Conservation (phyloP, 2,329 filamentous ascomycete genomes). For the Apiospora rasikravindrae region DNA sequence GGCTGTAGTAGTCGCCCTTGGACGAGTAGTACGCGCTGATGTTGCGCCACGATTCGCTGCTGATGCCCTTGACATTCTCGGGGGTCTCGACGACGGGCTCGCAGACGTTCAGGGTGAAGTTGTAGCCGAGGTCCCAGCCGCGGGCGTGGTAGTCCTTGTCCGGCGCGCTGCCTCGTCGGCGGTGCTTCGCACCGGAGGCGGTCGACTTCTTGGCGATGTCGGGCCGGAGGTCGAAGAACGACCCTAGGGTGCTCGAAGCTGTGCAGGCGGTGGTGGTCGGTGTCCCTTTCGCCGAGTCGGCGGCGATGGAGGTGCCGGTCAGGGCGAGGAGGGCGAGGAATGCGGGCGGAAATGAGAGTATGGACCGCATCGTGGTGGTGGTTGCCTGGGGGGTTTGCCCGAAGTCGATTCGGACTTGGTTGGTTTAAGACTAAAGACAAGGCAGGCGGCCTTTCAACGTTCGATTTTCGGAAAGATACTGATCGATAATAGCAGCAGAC, state of each 20-base stretch:
- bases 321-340: constrained; percentile 41
- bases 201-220: constrained; percentile 53
- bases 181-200: constrained; percentile 46
- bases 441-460: background rate
- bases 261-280: constrained; percentile 57
- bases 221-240: constrained; percentile 64
- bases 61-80: constrained; percentile 67
- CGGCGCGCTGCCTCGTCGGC: constrained; percentile 40
- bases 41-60: constrained; percentile 68
- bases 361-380: constrained; percentile 31
- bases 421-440: constrained; percentile 20
- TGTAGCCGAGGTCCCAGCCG: constrained; percentile 78
- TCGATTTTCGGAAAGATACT: background rate
- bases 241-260: constrained; percentile 59
- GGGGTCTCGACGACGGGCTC: constrained; percentile 73
- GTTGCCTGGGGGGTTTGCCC: constrained; percentile 5
- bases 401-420: constrained; percentile 17
- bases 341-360: constrained; percentile 30
- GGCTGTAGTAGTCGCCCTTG: constrained; percentile 71
- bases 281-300: constrained; percentile 45
- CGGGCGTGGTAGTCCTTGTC: constrained; percentile 64
- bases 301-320: constrained; percentile 39
- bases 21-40: constrained; percentile 79
- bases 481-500: background rate
- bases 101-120: constrained; percentile 87